phyloP scores from a whole-genome alignment of 805 yeast species.

The Teunomyces kruisii region DNA sequence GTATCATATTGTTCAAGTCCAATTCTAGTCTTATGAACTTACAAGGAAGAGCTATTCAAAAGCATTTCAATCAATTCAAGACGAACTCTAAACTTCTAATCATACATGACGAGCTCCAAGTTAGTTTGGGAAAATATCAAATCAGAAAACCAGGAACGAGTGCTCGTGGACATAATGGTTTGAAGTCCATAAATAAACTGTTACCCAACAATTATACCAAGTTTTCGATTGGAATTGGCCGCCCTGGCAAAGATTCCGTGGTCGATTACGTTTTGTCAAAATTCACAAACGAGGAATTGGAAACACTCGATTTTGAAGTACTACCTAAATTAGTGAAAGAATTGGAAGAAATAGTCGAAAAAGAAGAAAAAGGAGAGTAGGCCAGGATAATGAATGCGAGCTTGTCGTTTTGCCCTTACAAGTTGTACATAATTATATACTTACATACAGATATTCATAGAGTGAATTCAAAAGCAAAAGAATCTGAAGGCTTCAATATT shows the following conservation, averaged over 20 bases:
- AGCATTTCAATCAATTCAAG: conserved; percentile 42
- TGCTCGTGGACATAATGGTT: conserved; percentile 83
- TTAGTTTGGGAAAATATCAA: conserved; percentile 65
- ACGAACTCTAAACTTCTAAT: conserved; percentile 48
- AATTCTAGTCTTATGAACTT: conserved; percentile 66
- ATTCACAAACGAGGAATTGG: conserved; percentile 47
- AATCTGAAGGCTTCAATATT: too few species aligned
- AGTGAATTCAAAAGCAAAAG: too few species aligned
- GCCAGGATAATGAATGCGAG: neutral
- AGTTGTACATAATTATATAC: too few species aligned
- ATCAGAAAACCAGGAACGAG: conserved; percentile 59
- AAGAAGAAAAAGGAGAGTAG: conserved; percentile 3
- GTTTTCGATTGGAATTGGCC: conserved; percentile 75
- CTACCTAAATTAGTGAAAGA: conserved; percentile 39
- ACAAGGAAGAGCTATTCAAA: conserved; percentile 58
- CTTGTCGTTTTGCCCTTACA: too few species aligned
- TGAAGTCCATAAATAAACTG: conserved; percentile 52
- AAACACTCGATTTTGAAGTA: conserved; percentile 37
- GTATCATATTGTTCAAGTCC: conserved; percentile 45
- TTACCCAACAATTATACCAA: conserved; percentile 59
- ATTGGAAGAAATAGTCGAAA: conserved; percentile 33
- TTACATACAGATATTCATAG: too few species aligned
- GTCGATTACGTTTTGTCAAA: conserved; percentile 63
- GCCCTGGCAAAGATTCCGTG: conserved; percentile 54
- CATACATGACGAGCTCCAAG: conserved; percentile 76